Conservation (phyloP, 2,329 filamentous ascomycete species). For the Aspergillus luchuensis region DNA sequence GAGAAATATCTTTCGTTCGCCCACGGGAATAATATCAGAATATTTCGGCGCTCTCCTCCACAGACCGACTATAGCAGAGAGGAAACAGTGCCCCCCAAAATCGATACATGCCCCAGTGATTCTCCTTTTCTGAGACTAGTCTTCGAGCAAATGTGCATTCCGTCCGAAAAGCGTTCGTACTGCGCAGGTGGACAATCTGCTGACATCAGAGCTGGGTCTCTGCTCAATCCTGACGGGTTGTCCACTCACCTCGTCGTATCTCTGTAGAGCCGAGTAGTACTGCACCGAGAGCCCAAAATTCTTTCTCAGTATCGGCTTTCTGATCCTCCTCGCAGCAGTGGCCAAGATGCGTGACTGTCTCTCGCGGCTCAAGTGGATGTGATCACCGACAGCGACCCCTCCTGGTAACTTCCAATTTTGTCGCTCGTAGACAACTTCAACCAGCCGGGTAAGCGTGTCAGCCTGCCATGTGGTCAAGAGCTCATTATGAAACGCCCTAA, state of each 20-base stretch:
- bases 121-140: conserved; percentile 30
- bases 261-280: conserved; percentile 31
- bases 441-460: conserved; percentile 38
- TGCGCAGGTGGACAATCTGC: conserved; percentile 35
- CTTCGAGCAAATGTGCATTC: conserved; percentile 36
- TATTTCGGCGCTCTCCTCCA: conserved; percentile 31
- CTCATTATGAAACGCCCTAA: conserved; percentile 30
- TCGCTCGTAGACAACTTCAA: conserved; percentile 32
- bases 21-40: conserved; percentile 19
- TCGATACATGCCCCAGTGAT: conserved; percentile 24
- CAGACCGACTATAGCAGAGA: conserved; percentile 35
- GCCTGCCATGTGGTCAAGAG: conserved; percentile 38
- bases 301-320: conserved; percentile 22
- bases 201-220: conserved; percentile 7
- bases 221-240: neutral
- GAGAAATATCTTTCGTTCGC: neutral
- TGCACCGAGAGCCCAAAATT: conserved; percentile 29
- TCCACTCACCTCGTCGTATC: conserved; percentile 32
- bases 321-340: conserved; percentile 29
- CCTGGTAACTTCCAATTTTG: conserved; percentile 27
- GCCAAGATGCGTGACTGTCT: conserved; percentile 28
- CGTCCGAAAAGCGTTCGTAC: conserved; percentile 30
- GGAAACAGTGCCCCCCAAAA: conserved; percentile 40
- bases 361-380: conserved; percentile 19
- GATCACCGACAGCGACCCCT: conserved; percentile 23